phyloP scores from a whole-genome alignment of 2,329 filamentous ascomycete species.

The Alternaria postmessia region DNA sequence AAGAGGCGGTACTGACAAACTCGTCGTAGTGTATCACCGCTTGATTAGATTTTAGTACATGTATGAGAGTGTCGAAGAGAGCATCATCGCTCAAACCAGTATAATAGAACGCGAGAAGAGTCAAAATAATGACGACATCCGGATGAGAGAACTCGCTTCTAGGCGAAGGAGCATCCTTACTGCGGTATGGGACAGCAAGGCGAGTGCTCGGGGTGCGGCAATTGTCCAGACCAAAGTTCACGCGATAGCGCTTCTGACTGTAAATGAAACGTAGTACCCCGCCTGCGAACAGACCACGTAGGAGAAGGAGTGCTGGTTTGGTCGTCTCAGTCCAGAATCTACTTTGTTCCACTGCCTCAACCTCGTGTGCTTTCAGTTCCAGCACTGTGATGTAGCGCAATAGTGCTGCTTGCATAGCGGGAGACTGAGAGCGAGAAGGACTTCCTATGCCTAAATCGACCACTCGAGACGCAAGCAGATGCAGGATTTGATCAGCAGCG shows the following conservation, averaged over 20 bases:
- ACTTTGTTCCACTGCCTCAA: conserved; percentile 28
- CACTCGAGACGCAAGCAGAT: conserved; percentile 46
- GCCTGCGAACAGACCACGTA: conserved; percentile 65
- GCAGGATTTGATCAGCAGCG: conserved; percentile 41
- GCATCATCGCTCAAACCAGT: conserved; percentile 62
- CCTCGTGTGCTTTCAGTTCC: conserved; percentile 39
- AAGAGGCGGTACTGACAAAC: conserved; percentile 55
- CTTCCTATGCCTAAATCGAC: conserved; percentile 59
- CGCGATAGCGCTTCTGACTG: conserved; percentile 67
- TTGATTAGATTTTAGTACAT: conserved; percentile 62
- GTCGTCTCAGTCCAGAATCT: conserved; percentile 51
- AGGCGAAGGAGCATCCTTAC: conserved; percentile 70
- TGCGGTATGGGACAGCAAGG: conserved; percentile 68
- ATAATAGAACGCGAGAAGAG: conserved; percentile 73
- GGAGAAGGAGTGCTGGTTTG: conserved; percentile 54
- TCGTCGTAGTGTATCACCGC: conserved; percentile 59
- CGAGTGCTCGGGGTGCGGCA: conserved; percentile 60
- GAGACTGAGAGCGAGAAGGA: conserved; percentile 52
- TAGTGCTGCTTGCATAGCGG: conserved; percentile 43
- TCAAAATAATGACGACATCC: conserved; percentile 71
- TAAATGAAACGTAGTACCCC: conserved; percentile 65
- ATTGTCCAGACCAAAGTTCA: conserved; percentile 68
- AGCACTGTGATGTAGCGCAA: conserved; percentile 56
- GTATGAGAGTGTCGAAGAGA: conserved; percentile 57
- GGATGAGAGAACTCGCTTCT: conserved; percentile 74